These are phyloP conservation scores for Starmera caribaea DNA, from an alignment of 805 yeast species.

Conservation along the genomic window DNA sequence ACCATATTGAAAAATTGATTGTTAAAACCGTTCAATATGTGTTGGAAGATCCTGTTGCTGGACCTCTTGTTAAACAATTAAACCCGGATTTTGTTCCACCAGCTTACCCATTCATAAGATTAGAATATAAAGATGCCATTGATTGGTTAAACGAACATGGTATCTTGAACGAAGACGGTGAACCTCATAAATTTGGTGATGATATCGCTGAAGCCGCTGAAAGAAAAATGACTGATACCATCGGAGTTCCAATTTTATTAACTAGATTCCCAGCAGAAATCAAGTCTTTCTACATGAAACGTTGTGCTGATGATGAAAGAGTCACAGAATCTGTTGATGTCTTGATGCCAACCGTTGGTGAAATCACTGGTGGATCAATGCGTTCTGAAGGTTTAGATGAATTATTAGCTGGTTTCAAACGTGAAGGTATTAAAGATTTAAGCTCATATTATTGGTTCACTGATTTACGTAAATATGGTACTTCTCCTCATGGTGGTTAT, in stretches of 20 bases:
- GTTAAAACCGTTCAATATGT: constrained; percentile 63
- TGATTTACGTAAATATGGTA: constrained; percentile 94
- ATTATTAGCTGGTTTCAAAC: constrained; percentile 79
- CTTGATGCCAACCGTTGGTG: constrained; percentile 98
- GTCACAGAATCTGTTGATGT: constrained; percentile 98
- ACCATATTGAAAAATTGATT: constrained; percentile 76
- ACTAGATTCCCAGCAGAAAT: constrained; percentile 94
- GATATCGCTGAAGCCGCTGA: constrained; percentile 99
- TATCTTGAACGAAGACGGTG: constrained; percentile 90
- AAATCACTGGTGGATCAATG: constrained; percentile 98
- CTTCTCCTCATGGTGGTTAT: constrained; percentile 98
- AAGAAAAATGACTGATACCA: constrained; percentile 94
- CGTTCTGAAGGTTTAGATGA: constrained; percentile 81
- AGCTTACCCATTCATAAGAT: constrained; percentile 75
- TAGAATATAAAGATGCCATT: constrained; percentile 85
- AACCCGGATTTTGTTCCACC: constrained; percentile 90
- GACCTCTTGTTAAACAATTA: constrained; percentile 80
- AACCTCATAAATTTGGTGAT: constrained; percentile 90
- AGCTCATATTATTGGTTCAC: constrained; percentile 91
- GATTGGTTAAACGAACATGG: constrained; percentile 96
- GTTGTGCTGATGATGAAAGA: constrained; percentile 79
- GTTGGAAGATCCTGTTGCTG: constrained; percentile 84
- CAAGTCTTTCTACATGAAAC: constrained; percentile 97
- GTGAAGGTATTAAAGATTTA: constrained; percentile 73
- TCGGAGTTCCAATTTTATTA: constrained; percentile 86